Base-by-base conservation (phyloP, 768 basidiomycete genomes). In the Tulasnella sp. region DNA sequence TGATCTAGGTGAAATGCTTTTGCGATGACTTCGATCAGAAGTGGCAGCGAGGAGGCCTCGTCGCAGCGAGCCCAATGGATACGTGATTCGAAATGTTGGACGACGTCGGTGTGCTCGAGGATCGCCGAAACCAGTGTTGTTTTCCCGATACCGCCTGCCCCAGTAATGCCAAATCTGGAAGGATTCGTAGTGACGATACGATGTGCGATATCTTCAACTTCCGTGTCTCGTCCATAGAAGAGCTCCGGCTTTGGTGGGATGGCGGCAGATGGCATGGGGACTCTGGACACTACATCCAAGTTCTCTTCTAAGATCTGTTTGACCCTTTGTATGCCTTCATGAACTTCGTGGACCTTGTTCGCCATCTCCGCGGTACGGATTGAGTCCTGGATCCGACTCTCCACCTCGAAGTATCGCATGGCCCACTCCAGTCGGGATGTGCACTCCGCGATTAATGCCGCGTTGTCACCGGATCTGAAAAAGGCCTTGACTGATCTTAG, bases 11-110 rank as follows among this genome's bases (percentile, higher is more conserved):
- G 65, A n/a, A 72, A 51, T 21, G 64, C 41, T 56, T 27, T 38
- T 49, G 54, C 63, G 11, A 72, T 63, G 21, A 68, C 64, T 24
- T 71, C 66, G 17, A 68, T 64, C 51, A 71, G 64, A 23, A 63
- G 65, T 43, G 50, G 58, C 24, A 65, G 60, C 26, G 67, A 70
- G 34, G 63, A 69, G 29, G 68, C 70, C 44, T 62, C 67, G 53
- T 71, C 65, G 44, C 75, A 76, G 8, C 70, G 69, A 8, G 74
- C 67, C 67, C 73, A 72, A 56, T 71, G 68, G 13, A 63, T 65
- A 23, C 62, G 54, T 9, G 62, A 63, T 2, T 61, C 61, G 61
- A 72, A 74, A 3, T 49, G 63, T 3, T 63, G 41, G 24, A 64
- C 59, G 11, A 73, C 56, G 10, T 53, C 44, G n/a, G 60, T 27